These are phyloP conservation scores for Cladosporium sp. DNA, from an alignment of 2,329 filamentous ascomycete genomes.

Conservation along the genomic window DNA sequence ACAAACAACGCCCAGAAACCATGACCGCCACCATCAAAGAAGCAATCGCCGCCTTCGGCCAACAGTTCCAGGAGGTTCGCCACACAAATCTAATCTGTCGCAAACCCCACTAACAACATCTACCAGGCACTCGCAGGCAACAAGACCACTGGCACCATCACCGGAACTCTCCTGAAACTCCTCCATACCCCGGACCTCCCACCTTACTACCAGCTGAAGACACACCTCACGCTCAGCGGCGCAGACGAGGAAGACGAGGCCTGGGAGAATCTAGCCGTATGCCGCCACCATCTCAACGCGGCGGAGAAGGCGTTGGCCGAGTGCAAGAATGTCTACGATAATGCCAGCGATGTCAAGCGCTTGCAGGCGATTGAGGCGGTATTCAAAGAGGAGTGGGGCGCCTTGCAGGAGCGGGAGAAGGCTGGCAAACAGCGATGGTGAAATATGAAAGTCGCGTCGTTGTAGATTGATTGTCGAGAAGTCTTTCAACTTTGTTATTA, in stretches of 20 bases:
- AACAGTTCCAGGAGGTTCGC: neutral
- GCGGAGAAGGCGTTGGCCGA: neutral
- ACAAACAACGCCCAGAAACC: neutral
- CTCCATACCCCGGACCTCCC: neutral
- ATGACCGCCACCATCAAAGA: neutral
- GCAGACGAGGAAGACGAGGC: neutral
- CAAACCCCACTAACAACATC: neutral
- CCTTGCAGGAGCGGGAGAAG: neutral
- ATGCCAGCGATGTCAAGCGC: neutral
- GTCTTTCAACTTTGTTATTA: no score
- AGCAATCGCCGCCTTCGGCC: neutral
- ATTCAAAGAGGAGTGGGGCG: neutral
- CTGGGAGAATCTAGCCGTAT: neutral
- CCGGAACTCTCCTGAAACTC: neutral
- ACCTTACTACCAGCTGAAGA: neutral
- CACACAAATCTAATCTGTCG: neutral
- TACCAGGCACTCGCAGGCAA: neutral
- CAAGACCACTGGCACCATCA: neutral
- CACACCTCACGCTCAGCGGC: neutral
- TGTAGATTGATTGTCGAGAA: neutral
- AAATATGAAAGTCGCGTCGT: neutral
- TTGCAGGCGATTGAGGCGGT: neutral
- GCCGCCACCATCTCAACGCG: neutral
- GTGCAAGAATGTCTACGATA: neutral
- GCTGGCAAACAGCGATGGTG: neutral